phyloP scores from a whole-genome alignment of 2,329 filamentous ascomycete genomes.

The Pseudogymnoascus destructans region DNA sequence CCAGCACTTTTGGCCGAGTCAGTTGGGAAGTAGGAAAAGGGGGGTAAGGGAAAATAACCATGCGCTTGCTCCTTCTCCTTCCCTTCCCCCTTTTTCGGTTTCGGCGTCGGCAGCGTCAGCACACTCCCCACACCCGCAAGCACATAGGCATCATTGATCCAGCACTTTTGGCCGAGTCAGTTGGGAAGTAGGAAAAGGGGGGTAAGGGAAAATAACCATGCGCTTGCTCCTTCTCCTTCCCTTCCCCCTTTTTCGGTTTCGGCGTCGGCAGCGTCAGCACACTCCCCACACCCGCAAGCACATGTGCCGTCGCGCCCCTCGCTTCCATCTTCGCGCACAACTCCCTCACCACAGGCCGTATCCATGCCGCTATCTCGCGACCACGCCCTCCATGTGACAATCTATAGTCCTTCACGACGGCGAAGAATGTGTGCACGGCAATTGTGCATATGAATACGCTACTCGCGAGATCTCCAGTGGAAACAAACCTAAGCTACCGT shows the following conservation, averaged over 20 bases:
- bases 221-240: slow-evolving; percentile 39
- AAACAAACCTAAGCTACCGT: not conserved
- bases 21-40: not conserved
- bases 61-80: slow-evolving; percentile 41
- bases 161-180: slow-evolving; percentile 27
- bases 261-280: slow-evolving; percentile 26
- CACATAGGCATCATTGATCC: slow-evolving; percentile 50
- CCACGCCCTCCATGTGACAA: slow-evolving; percentile 25
- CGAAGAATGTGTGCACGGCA: slow-evolving; percentile 52
- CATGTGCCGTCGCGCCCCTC: slow-evolving; percentile 52
- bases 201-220: slow-evolving; percentile 38
- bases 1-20: slow-evolving; percentile 33
- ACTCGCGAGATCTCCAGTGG: slow-evolving; percentile 34
- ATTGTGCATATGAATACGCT: slow-evolving; percentile 55
- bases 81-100: not conserved
- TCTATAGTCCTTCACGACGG: slow-evolving; percentile 43
- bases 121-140: slow-evolving; percentile 54
- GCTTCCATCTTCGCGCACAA: slow-evolving; percentile 51
- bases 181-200: slow-evolving; percentile 23
- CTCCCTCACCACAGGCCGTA: slow-evolving; percentile 53
- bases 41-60: slow-evolving; percentile 40
- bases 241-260: slow-evolving; percentile 4
- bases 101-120: slow-evolving; percentile 25
- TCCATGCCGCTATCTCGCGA: slow-evolving; percentile 43
- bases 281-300: slow-evolving; percentile 58